Evolutionary conservation across 2,329 filamentous ascomycete species (phyloP).

Genomic region (Hymenoscyphus fructigenus): DNA sequence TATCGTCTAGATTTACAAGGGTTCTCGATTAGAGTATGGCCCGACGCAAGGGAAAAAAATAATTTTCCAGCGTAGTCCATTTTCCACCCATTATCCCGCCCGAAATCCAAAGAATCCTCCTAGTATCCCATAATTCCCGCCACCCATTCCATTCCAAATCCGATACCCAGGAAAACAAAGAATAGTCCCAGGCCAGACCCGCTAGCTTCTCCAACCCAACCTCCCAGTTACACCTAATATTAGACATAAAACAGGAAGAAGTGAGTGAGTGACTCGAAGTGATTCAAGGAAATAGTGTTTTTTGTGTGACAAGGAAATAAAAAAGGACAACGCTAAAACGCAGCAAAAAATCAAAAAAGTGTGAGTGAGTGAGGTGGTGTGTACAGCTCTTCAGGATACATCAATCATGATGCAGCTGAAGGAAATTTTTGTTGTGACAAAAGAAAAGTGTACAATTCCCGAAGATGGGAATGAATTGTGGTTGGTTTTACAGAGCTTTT

Average conservation of each 20-base stretch:
- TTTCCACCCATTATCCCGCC: slow-evolving; percentile 4
- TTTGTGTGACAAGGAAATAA: slow-evolving; percentile 8
- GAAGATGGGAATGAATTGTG: neutral
- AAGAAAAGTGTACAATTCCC: slow-evolving; percentile 10
- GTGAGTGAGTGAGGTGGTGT: slow-evolving; percentile 18
- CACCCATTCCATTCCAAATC: neutral
- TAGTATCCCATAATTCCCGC: neutral
- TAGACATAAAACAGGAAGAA: slow-evolving; percentile 7
- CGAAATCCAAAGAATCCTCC: neutral
- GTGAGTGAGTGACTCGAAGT: neutral
- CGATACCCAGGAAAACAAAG: slow-evolving; percentile 5
- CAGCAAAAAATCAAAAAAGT: slow-evolving; percentile 24
- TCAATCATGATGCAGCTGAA: slow-evolving; percentile 10
- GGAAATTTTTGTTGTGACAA: slow-evolving; percentile 14
- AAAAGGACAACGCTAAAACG: slow-evolving; percentile 24
- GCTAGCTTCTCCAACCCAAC: neutral
- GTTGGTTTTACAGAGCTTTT: slow-evolving; percentile 24
- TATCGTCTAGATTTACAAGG: neutral
- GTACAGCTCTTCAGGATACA: slow-evolving; percentile 8
- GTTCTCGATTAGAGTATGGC: slow-evolving; percentile 7
- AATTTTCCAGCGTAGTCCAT: neutral
- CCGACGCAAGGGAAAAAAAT: neutral
- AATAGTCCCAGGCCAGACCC: slow-evolving; percentile 12
- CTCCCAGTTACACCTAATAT: neutral
- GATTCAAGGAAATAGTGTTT: neutral